Evolutionary conservation across 2,329 filamentous ascomycete species (phyloP), one percentile per base, ranked within the genome.

Genomic region (Alternaria sp.): DNA sequence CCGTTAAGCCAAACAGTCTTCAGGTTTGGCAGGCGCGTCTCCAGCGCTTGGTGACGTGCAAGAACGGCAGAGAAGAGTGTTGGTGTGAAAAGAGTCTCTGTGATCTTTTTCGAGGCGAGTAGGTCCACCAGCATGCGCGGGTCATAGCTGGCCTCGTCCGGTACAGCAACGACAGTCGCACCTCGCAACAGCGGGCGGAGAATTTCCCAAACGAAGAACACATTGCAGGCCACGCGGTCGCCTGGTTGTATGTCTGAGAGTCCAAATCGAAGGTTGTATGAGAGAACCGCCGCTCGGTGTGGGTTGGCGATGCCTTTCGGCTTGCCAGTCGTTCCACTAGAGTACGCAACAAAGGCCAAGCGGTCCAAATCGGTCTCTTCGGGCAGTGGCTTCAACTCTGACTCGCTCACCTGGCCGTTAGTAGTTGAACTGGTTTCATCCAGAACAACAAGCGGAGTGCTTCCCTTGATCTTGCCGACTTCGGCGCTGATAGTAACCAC

Each of bases 141-240:
- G 68, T 95, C 92, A 72, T 93, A 94, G 80, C 91, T 93, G 36
- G 86, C 86, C 69, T 91, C 88, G 70, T 95, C 92, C 1, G 91
- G 90, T 15, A 94, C 88, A 4, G 90, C 87, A 21, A 93, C 86
- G 5, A 92, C 90, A 0, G 92, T 93, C 3, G 91, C 92, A 69
- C 92, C 92, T 58, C 91, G 87, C 58, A 95, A 77, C 47, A 95
- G 83, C 9, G 92, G 92, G 6, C 92, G 90, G 58, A 95, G 79
- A 60, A 94, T 93, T 77, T 95, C 92, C 92, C 92, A 95, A 50
- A 94, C 86, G 75, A 95, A 95, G 79, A 94, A 95, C 62, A 94
- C 92, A 82, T 94, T 95, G 81, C 91, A 94, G n/a, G 92, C 92
- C 11, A 94, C 91, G 7, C 92, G 87, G 69, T 93, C 92, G 15